phyloP scores from a whole-genome alignment of 2,329 filamentous ascomycete species.

The Xylaria sp. region DNA sequence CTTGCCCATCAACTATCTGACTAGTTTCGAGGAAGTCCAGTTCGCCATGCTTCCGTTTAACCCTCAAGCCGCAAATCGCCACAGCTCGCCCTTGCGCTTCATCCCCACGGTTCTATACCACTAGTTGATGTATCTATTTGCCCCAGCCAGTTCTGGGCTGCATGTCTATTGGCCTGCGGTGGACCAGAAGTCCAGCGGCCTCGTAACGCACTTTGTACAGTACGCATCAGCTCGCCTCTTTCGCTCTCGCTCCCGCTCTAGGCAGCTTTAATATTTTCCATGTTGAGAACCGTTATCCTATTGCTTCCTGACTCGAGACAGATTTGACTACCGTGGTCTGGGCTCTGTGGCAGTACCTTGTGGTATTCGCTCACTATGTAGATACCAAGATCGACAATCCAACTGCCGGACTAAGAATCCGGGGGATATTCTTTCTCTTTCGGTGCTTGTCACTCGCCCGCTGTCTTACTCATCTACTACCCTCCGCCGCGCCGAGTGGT shows the following conservation, averaged over 20 bases:
- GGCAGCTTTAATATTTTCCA: conserved; percentile 21
- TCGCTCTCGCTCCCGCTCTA: conserved; percentile 33
- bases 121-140: conserved; percentile 12
- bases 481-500: conserved; percentile 30
- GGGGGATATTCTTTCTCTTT: conserved; percentile 35
- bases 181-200: conserved; percentile 31
- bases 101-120: conserved; percentile 27
- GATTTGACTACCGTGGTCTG: neutral
- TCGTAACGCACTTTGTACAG: conserved; percentile 29
- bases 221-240: conserved; percentile 32
- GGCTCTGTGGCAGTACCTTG: conserved; percentile 12
- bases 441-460: conserved; percentile 29
- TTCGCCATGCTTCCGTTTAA: conserved; percentile 19
- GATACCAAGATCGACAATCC: conserved; percentile 25
- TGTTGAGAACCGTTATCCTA: conserved; percentile 19
- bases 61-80: conserved; percentile 32
- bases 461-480: conserved; percentile 38
- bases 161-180: conserved; percentile 33
- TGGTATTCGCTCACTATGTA: conserved; percentile 10
- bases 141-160: conserved; percentile 30
- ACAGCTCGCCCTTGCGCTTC: conserved; percentile 31
- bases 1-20: conserved; percentile 14
- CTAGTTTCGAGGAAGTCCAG: conserved; percentile 2
- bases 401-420: conserved; percentile 31
- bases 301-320: conserved; percentile 12